Evolutionary conservation across 192 early-diverging fungal species (phyloP), one percentile per base, ranked within the genome.

Genomic region (Dimargaris xerosporica): DNA sequence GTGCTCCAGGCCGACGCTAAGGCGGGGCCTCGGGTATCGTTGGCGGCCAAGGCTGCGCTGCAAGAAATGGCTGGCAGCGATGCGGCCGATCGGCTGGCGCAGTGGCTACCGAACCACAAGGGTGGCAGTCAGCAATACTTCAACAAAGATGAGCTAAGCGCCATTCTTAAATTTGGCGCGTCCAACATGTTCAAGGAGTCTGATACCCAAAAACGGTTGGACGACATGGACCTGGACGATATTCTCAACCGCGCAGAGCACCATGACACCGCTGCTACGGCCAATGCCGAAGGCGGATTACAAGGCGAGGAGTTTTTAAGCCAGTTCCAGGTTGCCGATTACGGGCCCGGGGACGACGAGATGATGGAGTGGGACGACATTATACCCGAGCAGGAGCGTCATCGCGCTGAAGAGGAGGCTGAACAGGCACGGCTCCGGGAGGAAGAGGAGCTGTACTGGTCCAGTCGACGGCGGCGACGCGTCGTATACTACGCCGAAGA

Each of bases 81-180:
- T 13, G 46, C 65, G 0, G 65, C 71, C 16, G 34, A 7, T 39
- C 26, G 11, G 17, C 58, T 60, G 23, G 58, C 58, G n/a, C 39
- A 41, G 43, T 23, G 34, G 39, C 13, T 60, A 0, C 58, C 58
- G 7, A 25, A 30, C 26, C 44, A 44, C 61, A 62, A 47, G 21
- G 50, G 6, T 45, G 23, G 19, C 25, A 31, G 45, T 30, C 45
- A 52, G 44, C 45, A 62, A 11, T 51, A 48, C 62, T 51, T 48
- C 29, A 62, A 62, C 48, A 46, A 50, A 46, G 91, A 94, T 51
- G 97, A 99, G 72, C 78, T 99, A 54, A 80, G 88, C 19, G 84
- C 90, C 0, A 93, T 99, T 59, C 81, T 99, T 58, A 97, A 98
- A 71, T 99, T 99, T 74, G 97, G 97, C 11, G 97, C 95, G 0